Evolutionary conservation across 768 basidiomycete genomes (phyloP), one percentile per base, ranked within the genome.

Genomic region (Amanita phalloides): DNA sequence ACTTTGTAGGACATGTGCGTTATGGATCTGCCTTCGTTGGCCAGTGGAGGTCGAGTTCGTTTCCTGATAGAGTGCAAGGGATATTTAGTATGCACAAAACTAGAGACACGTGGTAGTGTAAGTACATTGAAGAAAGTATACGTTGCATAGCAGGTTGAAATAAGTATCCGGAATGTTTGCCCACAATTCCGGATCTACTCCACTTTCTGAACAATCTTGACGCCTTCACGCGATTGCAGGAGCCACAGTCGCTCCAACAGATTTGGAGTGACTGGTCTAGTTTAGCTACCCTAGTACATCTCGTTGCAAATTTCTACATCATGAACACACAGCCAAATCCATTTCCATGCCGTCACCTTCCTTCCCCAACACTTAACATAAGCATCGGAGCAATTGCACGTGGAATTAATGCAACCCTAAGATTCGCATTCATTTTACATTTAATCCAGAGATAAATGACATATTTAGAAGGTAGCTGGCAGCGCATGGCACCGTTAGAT

Each of bases 61-160:
- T 60, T 5, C 59, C 58, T 20, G 66, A 67, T 21, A 62, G 55
- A 26, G 61, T 76, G 44, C 64, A 68, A 11, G 80, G 81, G 17
- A 74, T 82, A 51, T 83, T 83, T 66, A 79, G 80, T 60, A 64
- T 83, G 67, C 70, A 64, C 38, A 80, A 75, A 61, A 62, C 51
- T 39, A 54, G 57, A 37, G 57, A 56, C n/a, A 47, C 53, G 37
- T 62, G 48, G 55, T 26, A 38, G 23, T 37, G 9, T 39, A 25
- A 7, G 25, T 26, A 10, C 8, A 32, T 39, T 21, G 41, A 20
- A 2, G 41, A 13, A 42, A n/a, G 6, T 21, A 21, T 39, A 39
- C 38, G 7, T 39, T 9, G 6, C 14, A 38, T 30, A 30, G 8
- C 28, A 9, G 7, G 28, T 8, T 30, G 8, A 30, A 30, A 30